phyloP scores from a whole-genome alignment of 1,139 yeast genomes.

The Debaryomyces robertsiae region DNA sequence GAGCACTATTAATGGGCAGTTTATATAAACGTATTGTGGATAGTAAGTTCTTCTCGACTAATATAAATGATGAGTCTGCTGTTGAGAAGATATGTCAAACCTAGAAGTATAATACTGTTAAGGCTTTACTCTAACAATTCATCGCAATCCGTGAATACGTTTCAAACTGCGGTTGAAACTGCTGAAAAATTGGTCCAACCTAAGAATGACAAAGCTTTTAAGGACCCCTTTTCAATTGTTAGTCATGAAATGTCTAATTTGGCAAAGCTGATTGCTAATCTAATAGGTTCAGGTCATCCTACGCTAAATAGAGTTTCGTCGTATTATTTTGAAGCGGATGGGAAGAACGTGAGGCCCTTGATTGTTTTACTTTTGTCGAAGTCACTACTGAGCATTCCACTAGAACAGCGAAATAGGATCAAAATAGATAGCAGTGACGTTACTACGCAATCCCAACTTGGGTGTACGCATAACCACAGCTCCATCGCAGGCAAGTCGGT shows the following conservation, averaged over 20 bases:
- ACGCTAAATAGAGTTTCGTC: conserved; percentile 86
- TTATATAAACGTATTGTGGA: neutral
- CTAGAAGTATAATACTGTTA: conserved; percentile 1
- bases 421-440: conserved; percentile 64
- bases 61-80: conserved; percentile 8
- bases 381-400: conserved; percentile 78
- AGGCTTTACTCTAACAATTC: conserved; percentile 8
- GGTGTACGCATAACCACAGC: conserved; percentile 50
- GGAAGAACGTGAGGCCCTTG: conserved; percentile 92
- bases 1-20: too few species aligned
- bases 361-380: conserved; percentile 81
- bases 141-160: conserved; percentile 21
- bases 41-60: too few species aligned
- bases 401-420: conserved; percentile 65
- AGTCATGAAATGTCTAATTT: conserved; percentile 90
- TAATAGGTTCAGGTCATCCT: conserved; percentile 94
- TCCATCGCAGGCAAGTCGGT: conserved; percentile 58
- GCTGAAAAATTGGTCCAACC: conserved; percentile 87
- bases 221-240: conserved; percentile 89
- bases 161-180: conserved; percentile 65
- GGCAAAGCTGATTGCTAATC: conserved; percentile 81
- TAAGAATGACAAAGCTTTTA: conserved; percentile 45
- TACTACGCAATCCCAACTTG: conserved; percentile 59
- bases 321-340: conserved; percentile 94
- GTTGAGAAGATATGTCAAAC: conserved; percentile 6